A percentile compares a stretch with the other conserved stretches of the same genome.
Conservation (phyloP, 208 protist species). For the Leishmania major region DNA sequence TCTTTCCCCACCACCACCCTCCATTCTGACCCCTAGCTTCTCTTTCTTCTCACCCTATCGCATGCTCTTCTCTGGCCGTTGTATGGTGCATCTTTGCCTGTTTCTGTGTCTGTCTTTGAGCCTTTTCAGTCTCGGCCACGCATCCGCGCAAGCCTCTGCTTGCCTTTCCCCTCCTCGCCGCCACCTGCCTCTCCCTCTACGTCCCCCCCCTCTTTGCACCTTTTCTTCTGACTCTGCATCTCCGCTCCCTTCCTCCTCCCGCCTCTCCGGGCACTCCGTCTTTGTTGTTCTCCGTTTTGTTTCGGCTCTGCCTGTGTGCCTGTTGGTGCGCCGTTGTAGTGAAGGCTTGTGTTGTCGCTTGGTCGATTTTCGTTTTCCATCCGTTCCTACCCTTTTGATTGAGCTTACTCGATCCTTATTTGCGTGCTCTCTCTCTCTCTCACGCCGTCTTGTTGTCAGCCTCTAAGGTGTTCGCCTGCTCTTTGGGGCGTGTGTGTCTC, state of each 20-base stretch:
- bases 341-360: not conserved
- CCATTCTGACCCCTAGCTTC: not conserved
- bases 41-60: not conserved
- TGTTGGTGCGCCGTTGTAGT: not conserved
- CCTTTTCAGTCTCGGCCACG: not conserved
- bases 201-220: not conserved
- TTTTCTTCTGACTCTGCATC: not conserved
- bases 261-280: not conserved
- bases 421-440: not conserved
- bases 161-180: not conserved
- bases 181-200: not conserved
- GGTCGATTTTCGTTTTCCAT: not conserved
- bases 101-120: not conserved
- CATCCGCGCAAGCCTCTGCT: not conserved
- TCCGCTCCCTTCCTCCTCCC: not conserved
- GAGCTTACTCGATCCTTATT: not conserved
- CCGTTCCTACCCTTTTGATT: not conserved
- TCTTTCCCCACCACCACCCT: not conserved
- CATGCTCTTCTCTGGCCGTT: not conserved
- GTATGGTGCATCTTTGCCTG: not conserved
- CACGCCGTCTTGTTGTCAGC: not conserved
- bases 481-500: not conserved
- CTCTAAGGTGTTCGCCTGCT: not conserved
- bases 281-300: not conserved
- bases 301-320: not conserved